Evolutionary conservation across 331 rosid genomes (phyloP), one percentile per base, ranked within the genome.

Genomic region (Erythrophleum ivorense): DNA sequence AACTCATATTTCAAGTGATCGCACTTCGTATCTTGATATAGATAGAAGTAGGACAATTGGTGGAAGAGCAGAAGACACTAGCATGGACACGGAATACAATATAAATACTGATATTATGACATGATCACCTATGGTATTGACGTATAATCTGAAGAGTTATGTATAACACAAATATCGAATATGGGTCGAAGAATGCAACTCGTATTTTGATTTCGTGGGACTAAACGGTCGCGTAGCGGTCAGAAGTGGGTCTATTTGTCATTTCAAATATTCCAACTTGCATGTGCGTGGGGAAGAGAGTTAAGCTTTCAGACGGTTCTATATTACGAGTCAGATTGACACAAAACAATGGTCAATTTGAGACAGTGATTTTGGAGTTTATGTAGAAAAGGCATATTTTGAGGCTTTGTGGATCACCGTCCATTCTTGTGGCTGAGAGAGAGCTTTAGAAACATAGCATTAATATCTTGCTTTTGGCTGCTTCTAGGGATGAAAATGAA

Each of bases 391-490:
- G 80, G 80, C 53, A 0, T 48, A 68, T 67, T 73, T 66, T 19
- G 71, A 65, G 76, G 21, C 53, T 40, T 80, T 65, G 81, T 83
- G 83, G 83, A 83, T 66, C 79, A 40, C 33, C 15, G 6, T 36
- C 55, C 71, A 69, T 68, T 68, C 75, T 69, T 77, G 88, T 81
- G 85, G 85, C 66, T 70, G 3, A 60, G 14, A 80, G 0, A 69
- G 0, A 31, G 3, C 55, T 62, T 63, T 57, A 19, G 16, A 8
- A 40, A n/a, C 58, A n/a, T 2, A 29, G 11, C 75, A 75, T 75
- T 80, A 69, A 76, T 79, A 80, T 80, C 84, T 43, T 53, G 3
- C 48, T 78, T 71, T 72, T 78, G 66, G 60, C 45, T 49, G 3
- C 81, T 60, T 0, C 8, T 43, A 43, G 40, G 40, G 40, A 36